Evolutionary conservation across 2,329 filamentous ascomycete genomes (phyloP).

Genomic region (Chaetomiaceae sp.): DNA sequence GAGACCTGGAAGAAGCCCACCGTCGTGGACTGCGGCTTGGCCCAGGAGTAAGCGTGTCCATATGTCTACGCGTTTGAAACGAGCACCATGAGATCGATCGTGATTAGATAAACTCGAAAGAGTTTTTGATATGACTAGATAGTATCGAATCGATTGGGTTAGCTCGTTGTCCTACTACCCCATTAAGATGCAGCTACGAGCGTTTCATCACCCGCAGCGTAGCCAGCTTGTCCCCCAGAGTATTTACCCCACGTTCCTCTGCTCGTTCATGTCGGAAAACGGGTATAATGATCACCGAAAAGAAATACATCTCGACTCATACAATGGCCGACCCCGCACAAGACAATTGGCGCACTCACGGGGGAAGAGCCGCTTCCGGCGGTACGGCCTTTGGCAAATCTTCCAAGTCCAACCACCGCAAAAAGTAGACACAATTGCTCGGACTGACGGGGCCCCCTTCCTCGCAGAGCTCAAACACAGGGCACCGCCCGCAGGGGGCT

Average conservation of each 20-base stretch:
- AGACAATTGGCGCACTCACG: too few relatives aligned
- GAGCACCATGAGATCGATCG: background rate
- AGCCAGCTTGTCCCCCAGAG: too few relatives aligned
- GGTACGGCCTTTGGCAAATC: conserved; percentile 14
- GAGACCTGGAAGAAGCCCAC: conserved; percentile 46
- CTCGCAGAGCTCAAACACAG: conserved; percentile 87
- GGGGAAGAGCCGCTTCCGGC: conserved; percentile 1
- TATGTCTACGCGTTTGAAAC: background rate
- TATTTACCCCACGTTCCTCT: too few relatives aligned
- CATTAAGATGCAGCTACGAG: too few relatives aligned
- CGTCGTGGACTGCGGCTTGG: conserved; percentile 49
- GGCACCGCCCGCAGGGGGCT: conserved; percentile 84
- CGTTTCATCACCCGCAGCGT: too few relatives aligned
- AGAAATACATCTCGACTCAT: too few relatives aligned
- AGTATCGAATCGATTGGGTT: too few relatives aligned
- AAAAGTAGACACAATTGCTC: conserved; percentile 86
- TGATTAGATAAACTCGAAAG: background rate
- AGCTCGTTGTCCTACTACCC: too few relatives aligned
- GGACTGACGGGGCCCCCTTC: conserved; percentile 88
- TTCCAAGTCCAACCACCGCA: conserved; percentile 67
- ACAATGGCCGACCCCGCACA: too few relatives aligned
- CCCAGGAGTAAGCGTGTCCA: conserved; percentile 13
- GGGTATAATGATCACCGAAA: too few relatives aligned
- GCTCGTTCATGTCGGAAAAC: too few relatives aligned
- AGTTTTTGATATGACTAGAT: too few relatives aligned